phyloP scores from a whole-genome alignment of 2,329 filamentous ascomycete genomes.

The Calonectria pteridis region DNA sequence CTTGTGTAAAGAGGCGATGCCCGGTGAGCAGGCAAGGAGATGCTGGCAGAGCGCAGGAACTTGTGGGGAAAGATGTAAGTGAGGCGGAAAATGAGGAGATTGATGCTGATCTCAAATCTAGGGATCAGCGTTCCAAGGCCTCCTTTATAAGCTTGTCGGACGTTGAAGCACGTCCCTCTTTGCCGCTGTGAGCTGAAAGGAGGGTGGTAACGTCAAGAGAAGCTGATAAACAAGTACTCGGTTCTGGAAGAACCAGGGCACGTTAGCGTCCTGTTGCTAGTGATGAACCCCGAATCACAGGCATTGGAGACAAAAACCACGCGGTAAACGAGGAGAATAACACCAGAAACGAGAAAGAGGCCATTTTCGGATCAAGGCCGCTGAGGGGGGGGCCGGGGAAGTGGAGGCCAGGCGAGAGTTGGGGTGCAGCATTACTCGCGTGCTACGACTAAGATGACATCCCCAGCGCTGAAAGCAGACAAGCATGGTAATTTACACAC shows the following conservation, averaged over 20 bases:
- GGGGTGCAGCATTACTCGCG: slow-evolving; percentile 23
- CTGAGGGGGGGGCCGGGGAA: slow-evolving; percentile 8
- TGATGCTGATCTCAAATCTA: slow-evolving; percentile 27
- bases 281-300: neutral
- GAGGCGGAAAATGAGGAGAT: slow-evolving; percentile 12
- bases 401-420: neutral
- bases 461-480: neutral
- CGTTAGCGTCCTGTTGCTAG: neutral
- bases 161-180: slow-evolving; percentile 32
- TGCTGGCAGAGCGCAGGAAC: slow-evolving; percentile 2
- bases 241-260: slow-evolving; percentile 2
- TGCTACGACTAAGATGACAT: neutral
- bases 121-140: slow-evolving; percentile 23
- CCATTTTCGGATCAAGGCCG: neutral
- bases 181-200: slow-evolving; percentile 9
- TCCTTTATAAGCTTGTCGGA: slow-evolving; percentile 34
- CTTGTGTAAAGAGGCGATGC: neutral
- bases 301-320: slow-evolving; percentile 7
- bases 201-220: neutral
- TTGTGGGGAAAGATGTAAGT: neutral
- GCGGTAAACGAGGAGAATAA: neutral
- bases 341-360: neutral
- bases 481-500: neutral
- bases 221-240: neutral
- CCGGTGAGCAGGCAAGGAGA: neutral